These are phyloP conservation scores for Venturia nashicola DNA, from an alignment of 2,329 filamentous ascomycete genomes.

Conservation along the genomic window DNA sequence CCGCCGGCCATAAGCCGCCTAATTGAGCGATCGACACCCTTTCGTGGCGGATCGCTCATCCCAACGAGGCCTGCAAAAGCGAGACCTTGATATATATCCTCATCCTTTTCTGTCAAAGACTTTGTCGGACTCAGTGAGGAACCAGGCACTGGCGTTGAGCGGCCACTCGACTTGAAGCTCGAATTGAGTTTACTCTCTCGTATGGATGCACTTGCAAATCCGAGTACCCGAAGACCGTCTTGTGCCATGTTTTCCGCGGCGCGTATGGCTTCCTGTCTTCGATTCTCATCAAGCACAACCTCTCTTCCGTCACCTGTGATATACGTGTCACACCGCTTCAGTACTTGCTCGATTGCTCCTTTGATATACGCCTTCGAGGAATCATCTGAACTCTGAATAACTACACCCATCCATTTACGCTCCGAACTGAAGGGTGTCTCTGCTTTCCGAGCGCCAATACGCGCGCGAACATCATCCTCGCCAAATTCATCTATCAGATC, in stretches of 20 bases:
- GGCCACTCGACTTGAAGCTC: slow-evolving; percentile 13
- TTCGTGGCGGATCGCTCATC: slow-evolving; percentile 92
- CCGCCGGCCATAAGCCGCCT: slow-evolving; percentile 82
- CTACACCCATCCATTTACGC: slow-evolving; percentile 98
- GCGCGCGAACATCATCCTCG: slow-evolving; percentile 81
- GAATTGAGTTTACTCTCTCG: slow-evolving; percentile 14
- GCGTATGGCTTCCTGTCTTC: slow-evolving; percentile 60
- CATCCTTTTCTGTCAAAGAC: slow-evolving; percentile 33
- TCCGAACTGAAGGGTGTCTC: slow-evolving; percentile 96
- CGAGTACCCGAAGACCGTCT: slow-evolving; percentile 80
- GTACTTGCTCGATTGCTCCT: slow-evolving; percentile 76
- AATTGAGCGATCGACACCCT: slow-evolving; percentile 82
- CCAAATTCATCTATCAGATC: slow-evolving; percentile 84
- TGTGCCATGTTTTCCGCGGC: slow-evolving; percentile 80
- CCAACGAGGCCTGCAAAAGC: slow-evolving; percentile 87
- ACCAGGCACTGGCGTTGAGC: slow-evolving; percentile 18
- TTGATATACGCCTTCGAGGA: slow-evolving; percentile 76
- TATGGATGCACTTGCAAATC: slow-evolving; percentile 74
- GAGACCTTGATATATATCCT: slow-evolving; percentile 70
- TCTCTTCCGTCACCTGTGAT: slow-evolving; percentile 77
- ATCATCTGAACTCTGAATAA: slow-evolving; percentile 43
- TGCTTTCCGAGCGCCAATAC: slow-evolving; percentile 65
- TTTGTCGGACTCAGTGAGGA: slow-evolving; percentile 15
- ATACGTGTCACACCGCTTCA: slow-evolving; percentile 83
- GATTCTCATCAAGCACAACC: slow-evolving; percentile 66